These are phyloP conservation scores for Aspergillus chevalieri DNA, from an alignment of 2,329 filamentous ascomycete species.

Conservation along the genomic window DNA sequence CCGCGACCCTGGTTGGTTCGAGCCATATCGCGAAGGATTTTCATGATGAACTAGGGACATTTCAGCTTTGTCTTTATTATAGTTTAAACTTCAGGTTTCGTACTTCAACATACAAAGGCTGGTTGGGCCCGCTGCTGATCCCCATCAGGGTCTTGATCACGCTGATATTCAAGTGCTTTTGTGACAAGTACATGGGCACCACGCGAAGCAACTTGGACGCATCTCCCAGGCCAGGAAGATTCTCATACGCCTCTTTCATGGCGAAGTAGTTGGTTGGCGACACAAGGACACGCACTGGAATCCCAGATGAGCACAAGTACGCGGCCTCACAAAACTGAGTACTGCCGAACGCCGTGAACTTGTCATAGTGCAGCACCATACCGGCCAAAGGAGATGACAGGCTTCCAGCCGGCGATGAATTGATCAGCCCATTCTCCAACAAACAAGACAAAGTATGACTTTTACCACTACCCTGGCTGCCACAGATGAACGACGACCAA, in stretches of 20 bases:
- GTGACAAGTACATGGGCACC: slow-evolving; percentile 41
- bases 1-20: slow-evolving; percentile 26
- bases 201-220: slow-evolving; percentile 35
- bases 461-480: slow-evolving; percentile 58
- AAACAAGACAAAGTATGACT: slow-evolving; percentile 55
- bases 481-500: slow-evolving; percentile 55
- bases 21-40: slow-evolving; percentile 49
- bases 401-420: slow-evolving; percentile 31
- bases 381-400: slow-evolving; percentile 46
- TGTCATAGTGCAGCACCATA: slow-evolving; percentile 53
- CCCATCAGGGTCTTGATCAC: slow-evolving; percentile 54
- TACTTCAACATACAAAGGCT: slow-evolving; percentile 48
- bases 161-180: slow-evolving; percentile 46
- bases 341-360: slow-evolving; percentile 33
- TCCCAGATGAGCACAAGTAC: slow-evolving; percentile 43
- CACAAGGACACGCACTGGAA: slow-evolving; percentile 48
- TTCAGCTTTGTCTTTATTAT: neutral
- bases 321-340: slow-evolving; percentile 50
- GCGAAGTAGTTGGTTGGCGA: slow-evolving; percentile 43
- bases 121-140: slow-evolving; percentile 33
- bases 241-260: slow-evolving; percentile 39
- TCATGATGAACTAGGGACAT: slow-evolving; percentile 33
- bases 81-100: neutral
- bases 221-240: slow-evolving; percentile 25
- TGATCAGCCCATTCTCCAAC: slow-evolving; percentile 40